These are phyloP conservation scores for Taiozyma onychis DNA, from an alignment of 1,139 yeast genomes.

Conservation along the genomic window DNA sequence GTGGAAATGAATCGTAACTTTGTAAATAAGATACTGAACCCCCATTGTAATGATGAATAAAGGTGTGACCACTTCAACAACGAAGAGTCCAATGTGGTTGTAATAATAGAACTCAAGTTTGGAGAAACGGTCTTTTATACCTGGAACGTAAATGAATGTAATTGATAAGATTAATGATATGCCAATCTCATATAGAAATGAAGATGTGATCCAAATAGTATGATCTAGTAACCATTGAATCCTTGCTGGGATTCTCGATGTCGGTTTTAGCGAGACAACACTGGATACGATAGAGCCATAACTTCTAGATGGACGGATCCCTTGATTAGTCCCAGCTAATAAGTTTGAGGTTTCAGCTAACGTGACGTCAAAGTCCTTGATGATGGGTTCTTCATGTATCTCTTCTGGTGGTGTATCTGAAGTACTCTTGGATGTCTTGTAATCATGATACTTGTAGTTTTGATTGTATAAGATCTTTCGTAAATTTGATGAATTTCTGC, in stretches of 20 bases:
- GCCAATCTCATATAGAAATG: slow-evolving; percentile 18
- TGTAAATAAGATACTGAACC: slow-evolving; percentile 5
- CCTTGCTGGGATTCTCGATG: background rate
- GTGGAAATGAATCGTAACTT: background rate
- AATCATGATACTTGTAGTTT: slow-evolving; percentile 3
- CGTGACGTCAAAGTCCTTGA: background rate
- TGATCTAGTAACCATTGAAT: slow-evolving; percentile 3
- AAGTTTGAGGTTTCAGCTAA: background rate
- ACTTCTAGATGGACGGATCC: background rate
- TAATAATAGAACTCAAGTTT: slow-evolving; percentile 16
- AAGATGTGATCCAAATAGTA: slow-evolving; percentile 5
- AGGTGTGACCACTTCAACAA: slow-evolving; percentile 16
- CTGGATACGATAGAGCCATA: background rate
- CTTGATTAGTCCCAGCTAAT: background rate
- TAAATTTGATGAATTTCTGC: slow-evolving; percentile 18
- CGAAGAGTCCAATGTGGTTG: slow-evolving; percentile 13
- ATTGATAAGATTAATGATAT: slow-evolving; percentile 17
- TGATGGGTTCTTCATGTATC: background rate
- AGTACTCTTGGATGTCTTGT: background rate
- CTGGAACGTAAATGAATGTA: slow-evolving; percentile 22
- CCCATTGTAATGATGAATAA: slow-evolving; percentile 12
- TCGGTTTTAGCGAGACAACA: background rate
- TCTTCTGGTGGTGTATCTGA: background rate
- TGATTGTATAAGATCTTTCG: slow-evolving; percentile 17
- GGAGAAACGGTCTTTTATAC: slow-evolving; percentile 11